A percentile compares a stretch with the other conserved stretches of the same genome.
Evolutionary conservation across 2,329 filamentous ascomycete genomes (phyloP).

Genomic region (Fusarium marasasianum): DNA sequence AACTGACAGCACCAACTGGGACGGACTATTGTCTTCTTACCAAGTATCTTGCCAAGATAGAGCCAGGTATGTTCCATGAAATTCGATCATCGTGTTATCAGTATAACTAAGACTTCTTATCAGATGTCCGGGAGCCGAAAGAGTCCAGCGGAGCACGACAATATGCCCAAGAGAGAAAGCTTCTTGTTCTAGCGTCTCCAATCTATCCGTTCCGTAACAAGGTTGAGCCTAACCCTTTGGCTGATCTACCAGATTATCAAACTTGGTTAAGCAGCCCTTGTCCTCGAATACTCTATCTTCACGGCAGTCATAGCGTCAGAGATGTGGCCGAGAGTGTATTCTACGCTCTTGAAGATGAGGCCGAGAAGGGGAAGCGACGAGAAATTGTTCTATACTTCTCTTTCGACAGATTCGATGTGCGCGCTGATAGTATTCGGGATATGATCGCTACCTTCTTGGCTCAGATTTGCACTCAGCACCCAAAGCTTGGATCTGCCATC

Average conservation of each 20-base stretch:
- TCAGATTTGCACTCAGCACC: background rate
- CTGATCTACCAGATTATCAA: background rate
- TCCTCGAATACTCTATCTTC: slow-evolving; percentile 1
- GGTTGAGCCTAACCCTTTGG: background rate
- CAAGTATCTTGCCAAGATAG: background rate
- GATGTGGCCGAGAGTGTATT: background rate
- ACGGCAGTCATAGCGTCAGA: background rate
- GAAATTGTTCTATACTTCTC: background rate
- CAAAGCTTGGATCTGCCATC: background rate
- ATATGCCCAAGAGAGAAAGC: background rate
- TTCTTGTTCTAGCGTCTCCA: background rate
- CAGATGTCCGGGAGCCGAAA: background rate
- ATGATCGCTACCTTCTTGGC: slow-evolving; percentile 1
- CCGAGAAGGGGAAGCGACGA: rapidly evolving
- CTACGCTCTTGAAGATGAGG: background rate
- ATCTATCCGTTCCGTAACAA: background rate
- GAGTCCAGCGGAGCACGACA: rapidly evolving
- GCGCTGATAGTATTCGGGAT: slow-evolving; percentile 3
- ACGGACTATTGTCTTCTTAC: background rate
- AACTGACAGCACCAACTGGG: background rate
- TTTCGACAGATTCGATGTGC: background rate
- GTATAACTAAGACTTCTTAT: background rate
- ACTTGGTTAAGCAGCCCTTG: background rate
- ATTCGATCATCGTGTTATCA: rapidly evolving
- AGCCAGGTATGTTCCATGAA: background rate